These are phyloP conservation scores for Fragaria vesca DNA, from an alignment of 306 rosid genomes.

Conservation along the genomic window DNA sequence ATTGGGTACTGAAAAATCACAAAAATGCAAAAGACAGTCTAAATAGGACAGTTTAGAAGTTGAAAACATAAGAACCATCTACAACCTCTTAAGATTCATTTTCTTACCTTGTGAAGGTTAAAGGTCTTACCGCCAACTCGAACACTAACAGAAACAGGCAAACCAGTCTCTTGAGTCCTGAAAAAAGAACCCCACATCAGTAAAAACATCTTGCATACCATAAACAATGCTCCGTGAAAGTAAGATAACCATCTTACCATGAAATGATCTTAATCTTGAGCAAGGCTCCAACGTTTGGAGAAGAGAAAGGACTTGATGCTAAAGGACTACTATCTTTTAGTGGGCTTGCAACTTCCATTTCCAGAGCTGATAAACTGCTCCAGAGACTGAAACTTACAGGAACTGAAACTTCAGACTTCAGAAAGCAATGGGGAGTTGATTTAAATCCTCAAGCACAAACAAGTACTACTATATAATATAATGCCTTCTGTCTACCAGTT, in stretches of 20 bases:
- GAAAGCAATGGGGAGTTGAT: conserved; percentile 16
- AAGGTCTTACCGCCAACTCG: conserved; percentile 59
- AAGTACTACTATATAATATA: conserved; percentile 1
- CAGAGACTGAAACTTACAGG: conserved; percentile 20
- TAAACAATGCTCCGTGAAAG: background rate
- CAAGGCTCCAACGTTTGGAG: conserved; percentile 72
- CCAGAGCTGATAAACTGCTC: conserved; percentile 25
- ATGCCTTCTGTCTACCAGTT: conserved; percentile 8
- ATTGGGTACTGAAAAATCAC: conserved; percentile 56
- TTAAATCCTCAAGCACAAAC: conserved; percentile 18
- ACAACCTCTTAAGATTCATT: background rate
- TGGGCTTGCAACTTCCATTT: conserved; percentile 58
- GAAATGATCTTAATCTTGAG: conserved; percentile 84
- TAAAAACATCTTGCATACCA: background rate
- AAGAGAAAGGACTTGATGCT: conserved; percentile 73
- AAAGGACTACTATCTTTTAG: conserved; percentile 38
- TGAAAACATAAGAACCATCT: background rate
- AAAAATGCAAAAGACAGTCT: background rate
- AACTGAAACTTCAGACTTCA: conserved; percentile 26
- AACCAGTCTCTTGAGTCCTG: conserved; percentile 92
- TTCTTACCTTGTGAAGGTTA: conserved; percentile 67
- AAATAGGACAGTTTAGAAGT: background rate
- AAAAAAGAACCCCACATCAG: conserved; percentile 21
- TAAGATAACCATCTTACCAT: conserved; percentile 44
- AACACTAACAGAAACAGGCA: conserved; percentile 65